Evolutionary conservation across 2,329 filamentous ascomycete genomes (phyloP).

Genomic region (Aspergillus vadensis): DNA sequence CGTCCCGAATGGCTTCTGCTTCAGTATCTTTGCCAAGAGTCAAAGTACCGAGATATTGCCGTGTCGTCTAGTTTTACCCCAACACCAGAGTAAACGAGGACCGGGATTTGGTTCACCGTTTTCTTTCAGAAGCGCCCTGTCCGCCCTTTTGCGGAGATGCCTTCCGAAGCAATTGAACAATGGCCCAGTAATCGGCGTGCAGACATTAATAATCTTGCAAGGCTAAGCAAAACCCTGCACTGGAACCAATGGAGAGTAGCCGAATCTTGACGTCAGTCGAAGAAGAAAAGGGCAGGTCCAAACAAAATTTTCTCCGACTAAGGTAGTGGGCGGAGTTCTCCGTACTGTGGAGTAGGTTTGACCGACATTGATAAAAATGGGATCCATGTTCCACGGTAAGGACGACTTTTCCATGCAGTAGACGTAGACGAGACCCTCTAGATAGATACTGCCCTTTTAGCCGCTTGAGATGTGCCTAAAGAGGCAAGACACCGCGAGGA

Average conservation of each 20-base stretch:
- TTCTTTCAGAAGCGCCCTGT: not conserved
- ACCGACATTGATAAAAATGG: not conserved
- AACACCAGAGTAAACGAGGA: not conserved
- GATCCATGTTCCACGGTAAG: not conserved
- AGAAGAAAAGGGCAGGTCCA: not conserved
- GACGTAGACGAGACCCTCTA: not conserved
- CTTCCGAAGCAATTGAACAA: not conserved
- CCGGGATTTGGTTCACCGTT: constrained; percentile 2
- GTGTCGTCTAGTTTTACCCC: not conserved
- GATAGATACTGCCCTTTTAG: not conserved
- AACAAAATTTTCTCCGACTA: not conserved
- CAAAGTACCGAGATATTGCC: constrained; percentile 2
- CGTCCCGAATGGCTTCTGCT: not conserved
- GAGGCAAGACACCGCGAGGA: not conserved
- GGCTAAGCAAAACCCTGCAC: not conserved
- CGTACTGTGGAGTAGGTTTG: not conserved
- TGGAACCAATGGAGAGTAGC: not conserved
- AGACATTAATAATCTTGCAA: not conserved
- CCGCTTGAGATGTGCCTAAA: not conserved
- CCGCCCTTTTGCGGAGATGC: not conserved
- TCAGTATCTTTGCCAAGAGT: not conserved
- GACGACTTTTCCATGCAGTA: not conserved
- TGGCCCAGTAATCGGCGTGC: not conserved
- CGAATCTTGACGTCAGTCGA: constrained; percentile 5
- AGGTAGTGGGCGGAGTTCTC: constrained; percentile 3